These are phyloP conservation scores for Arthrobotrys entomopaga DNA, from an alignment of 2,329 filamentous ascomycete species.

Conservation along the genomic window DNA sequence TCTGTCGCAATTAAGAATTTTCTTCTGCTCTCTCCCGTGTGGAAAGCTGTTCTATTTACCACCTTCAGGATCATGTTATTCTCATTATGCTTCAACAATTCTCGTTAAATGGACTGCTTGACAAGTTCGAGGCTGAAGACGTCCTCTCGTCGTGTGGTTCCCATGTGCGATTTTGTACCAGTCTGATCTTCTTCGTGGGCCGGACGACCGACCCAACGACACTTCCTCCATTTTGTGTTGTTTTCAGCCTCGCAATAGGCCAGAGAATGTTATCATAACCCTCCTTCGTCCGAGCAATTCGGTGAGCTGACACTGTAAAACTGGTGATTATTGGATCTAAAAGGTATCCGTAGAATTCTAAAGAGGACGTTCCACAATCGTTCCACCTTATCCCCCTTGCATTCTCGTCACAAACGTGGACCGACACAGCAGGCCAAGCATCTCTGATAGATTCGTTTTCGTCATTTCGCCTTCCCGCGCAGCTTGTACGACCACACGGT, in stretches of 20 bases:
- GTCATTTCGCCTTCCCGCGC: neutral
- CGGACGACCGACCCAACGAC: slow-evolving; percentile 36
- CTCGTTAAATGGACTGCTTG: no score
- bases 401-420: slow-evolving; percentile 20
- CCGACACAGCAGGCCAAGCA: neutral
- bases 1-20: slow-evolving; percentile 22
- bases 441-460: neutral
- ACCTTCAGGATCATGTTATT: neutral
- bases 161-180: neutral
- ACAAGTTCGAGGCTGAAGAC: no score
- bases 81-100: neutral
- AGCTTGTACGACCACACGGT: neutral
- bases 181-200: slow-evolving; percentile 27
- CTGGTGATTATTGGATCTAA: neutral
- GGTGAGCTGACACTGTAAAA: slow-evolving; percentile 6
- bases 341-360: slow-evolving; percentile 20
- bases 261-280: slow-evolving; percentile 10
- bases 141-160: neutral
- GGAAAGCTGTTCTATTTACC: neutral
- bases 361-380: slow-evolving; percentile 12
- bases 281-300: neutral
- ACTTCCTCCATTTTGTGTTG: slow-evolving; percentile 32
- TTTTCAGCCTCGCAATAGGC: slow-evolving; percentile 7
- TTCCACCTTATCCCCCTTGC: slow-evolving; percentile 15
- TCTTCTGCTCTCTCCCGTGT: slow-evolving; percentile 14